Percentiles rank a stretch among this genome's conserved stretches.
phyloP scores from a whole-genome alignment of 306 rosid species.

The Lathyrus aphaca region DNA sequence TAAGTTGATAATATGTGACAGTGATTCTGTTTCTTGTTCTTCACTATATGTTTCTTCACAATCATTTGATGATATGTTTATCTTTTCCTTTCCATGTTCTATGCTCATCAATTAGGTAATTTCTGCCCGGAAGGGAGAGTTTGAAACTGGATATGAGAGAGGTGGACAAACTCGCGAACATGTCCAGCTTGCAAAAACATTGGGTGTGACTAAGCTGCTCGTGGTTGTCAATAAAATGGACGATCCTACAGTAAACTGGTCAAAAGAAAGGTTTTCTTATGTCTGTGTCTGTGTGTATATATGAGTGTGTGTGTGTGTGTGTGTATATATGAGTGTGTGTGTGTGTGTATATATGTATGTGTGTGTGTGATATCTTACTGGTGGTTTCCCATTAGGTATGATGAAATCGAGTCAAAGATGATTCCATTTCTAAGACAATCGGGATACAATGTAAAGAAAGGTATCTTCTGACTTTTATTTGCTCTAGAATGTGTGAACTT shows the following conservation, averaged over 20 bases:
- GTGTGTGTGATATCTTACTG: slow-evolving; percentile 12
- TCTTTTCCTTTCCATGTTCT: slow-evolving; percentile 15
- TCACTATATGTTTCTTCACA: slow-evolving; percentile 9
- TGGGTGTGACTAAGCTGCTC: slow-evolving; percentile 89
- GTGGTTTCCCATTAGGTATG: slow-evolving; percentile 62
- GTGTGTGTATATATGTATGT: not conserved
- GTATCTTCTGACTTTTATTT: slow-evolving; percentile 42
- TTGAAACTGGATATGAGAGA: slow-evolving; percentile 98
- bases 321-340: no score
- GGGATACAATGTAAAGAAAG: slow-evolving; percentile 97
- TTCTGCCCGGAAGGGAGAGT: slow-evolving; percentile 98
- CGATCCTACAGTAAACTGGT: slow-evolving; percentile 92
- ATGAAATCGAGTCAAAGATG: slow-evolving; percentile 93
- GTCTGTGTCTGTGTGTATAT: no score
- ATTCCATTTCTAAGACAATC: slow-evolving; percentile 78
- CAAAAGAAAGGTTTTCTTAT: slow-evolving; percentile 71
- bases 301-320: not conserved
- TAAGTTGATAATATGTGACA: slow-evolving; percentile 50
- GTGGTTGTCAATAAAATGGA: slow-evolving; percentile 98
- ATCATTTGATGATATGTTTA: slow-evolving; percentile 12
- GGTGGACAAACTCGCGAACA: slow-evolving; percentile 99
- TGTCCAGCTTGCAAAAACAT: slow-evolving; percentile 93
- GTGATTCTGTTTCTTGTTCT: slow-evolving; percentile 20
- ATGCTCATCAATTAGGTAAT: slow-evolving; percentile 61
- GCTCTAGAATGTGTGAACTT: slow-evolving; percentile 27